Base-by-base conservation (phyloP, 192 early-diverging fungal species). In the Backusella circina region DNA sequence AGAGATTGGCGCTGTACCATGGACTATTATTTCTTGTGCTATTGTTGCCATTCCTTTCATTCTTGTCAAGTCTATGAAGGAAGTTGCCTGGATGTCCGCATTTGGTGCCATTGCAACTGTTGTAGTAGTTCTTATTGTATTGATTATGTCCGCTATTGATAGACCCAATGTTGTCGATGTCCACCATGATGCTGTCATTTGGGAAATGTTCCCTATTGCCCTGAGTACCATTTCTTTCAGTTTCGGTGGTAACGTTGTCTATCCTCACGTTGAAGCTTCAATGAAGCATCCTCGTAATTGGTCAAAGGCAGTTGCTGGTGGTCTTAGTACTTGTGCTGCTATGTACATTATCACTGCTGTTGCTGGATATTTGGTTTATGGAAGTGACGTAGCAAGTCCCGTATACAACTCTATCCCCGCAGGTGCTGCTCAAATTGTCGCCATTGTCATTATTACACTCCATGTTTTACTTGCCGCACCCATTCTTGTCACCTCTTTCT, bases 171-270 rank as follows among this genome's bases (percentile, higher is more conserved):
- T 82, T 50, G 70, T 71, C 26, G 81, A 81, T 57, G 65, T 83
- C 28, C 44, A 73, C 2, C 80, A 87, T 50, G 74, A 84, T 50
- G 41, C 73, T 36, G 86, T 81, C 32, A 82, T 86, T 13, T 79
- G 79, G 70, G 54, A 82, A 30, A 84, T 86, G 65, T 86, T 93
- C 61, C 90, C 91, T 1, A 77, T 87, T 23, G 88, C 91, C 1
- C 70, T 93, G 5, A 88, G 87, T 13, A 89, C 89, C 15, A 86
- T 93, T 44, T 86, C 84, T 26, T 92, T 92, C 70, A 88, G 86
- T 23, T 93, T 90, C 51, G 85, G 87, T 36, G 92, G 92, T 35
- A 93, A 92, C 76, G 87, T 89, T 35, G 88, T 92, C 30, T 93
- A 90, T 77, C 86, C 90, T 51, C 88, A 93, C 67, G 88, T 92